Percentiles rank a stretch among this genome's conserved stretches.
phyloP scores from a whole-genome alignment of 352 stramenopile genomes.

The Albugo candida region DNA sequence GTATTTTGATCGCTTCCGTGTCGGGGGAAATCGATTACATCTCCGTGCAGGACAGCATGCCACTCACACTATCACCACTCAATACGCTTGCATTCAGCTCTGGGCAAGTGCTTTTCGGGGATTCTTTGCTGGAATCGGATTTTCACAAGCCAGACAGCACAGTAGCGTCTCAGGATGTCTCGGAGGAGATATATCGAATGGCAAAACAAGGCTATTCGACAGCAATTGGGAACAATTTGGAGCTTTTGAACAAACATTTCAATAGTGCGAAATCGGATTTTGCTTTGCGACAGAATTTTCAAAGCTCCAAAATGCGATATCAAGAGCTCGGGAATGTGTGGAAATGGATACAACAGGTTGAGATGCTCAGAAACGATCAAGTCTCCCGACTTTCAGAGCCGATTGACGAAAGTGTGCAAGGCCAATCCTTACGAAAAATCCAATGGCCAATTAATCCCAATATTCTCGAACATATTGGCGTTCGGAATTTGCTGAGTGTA shows the following conservation, averaged over 20 bases:
- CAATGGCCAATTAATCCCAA: constrained; percentile 57
- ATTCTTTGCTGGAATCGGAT: constrained; percentile 4
- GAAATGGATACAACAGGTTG: constrained; percentile 73
- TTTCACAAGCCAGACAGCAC: neutral
- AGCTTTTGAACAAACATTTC: constrained; percentile 25
- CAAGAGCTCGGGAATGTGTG: constrained; percentile 20
- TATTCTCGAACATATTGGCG: constrained; percentile 30
- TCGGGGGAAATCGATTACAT: constrained; percentile 70
- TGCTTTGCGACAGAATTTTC: constrained; percentile 6
- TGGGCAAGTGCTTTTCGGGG: constrained; percentile 44
- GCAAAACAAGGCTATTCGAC: constrained; percentile 63
- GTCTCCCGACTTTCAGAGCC: constrained; percentile 21
- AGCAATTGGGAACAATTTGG: constrained; percentile 50
- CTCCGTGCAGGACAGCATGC: constrained; percentile 75
- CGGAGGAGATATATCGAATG: constrained; percentile 48
- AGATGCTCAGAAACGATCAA: constrained; percentile 41
- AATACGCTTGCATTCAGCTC: constrained; percentile 58
- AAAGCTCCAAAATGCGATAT: too few species aligned
- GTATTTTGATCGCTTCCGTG: constrained; percentile 46
- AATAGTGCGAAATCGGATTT: constrained; percentile 20
- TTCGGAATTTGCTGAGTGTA: constrained; percentile 37
- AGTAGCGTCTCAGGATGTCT: constrained; percentile 29
- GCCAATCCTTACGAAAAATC: too few species aligned
- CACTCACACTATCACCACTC: constrained; percentile 49
- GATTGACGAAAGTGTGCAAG: neutral